A percentile compares a stretch with the other conserved stretches of the same genome.
These are phyloP conservation scores for Boletus austroedulis DNA, from an alignment of 1,284 basidiomycete genomes.

Conservation along the genomic window DNA sequence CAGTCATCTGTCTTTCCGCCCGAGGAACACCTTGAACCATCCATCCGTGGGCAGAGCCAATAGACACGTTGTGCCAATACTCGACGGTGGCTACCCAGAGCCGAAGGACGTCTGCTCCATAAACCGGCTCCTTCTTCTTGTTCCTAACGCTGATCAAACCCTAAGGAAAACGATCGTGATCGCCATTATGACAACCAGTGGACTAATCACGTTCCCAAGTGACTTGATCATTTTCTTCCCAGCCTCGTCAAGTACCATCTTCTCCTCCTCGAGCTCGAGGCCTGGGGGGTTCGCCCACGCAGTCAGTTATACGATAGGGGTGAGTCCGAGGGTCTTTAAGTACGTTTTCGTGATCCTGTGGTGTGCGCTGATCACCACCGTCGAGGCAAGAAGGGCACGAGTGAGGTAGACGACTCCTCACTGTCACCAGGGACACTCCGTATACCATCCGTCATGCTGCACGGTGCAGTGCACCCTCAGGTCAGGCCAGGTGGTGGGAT, in stretches of 20 bases:
- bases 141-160: conserved; percentile 44
- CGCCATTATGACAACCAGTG: conserved; percentile 81
- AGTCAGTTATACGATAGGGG: too few species aligned
- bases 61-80: conserved; percentile 85
- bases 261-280: too few species aligned
- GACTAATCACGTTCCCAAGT: conserved; percentile 88
- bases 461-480: too few species aligned
- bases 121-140: conserved; percentile 67
- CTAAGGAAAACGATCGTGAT: conserved; percentile 21
- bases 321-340: too few species aligned
- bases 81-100: conserved; percentile 94
- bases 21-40: conserved; percentile 76
- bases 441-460: too few species aligned
- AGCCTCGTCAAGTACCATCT: conserved; percentile 90
- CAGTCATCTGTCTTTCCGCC: conserved; percentile 61
- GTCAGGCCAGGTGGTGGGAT: too few species aligned
- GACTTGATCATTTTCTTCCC: conserved; percentile 99
- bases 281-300: too few species aligned
- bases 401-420: too few species aligned
- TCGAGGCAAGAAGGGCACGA: too few species aligned
- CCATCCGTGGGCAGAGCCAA: conserved; percentile 78
- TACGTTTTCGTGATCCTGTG: too few species aligned
- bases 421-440: too few species aligned
- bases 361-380: too few species aligned
- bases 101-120: conserved; percentile 86